Base-by-base conservation (phyloP, 2,329 filamentous ascomycete genomes). In the Scortechinia acanthostroma region DNA sequence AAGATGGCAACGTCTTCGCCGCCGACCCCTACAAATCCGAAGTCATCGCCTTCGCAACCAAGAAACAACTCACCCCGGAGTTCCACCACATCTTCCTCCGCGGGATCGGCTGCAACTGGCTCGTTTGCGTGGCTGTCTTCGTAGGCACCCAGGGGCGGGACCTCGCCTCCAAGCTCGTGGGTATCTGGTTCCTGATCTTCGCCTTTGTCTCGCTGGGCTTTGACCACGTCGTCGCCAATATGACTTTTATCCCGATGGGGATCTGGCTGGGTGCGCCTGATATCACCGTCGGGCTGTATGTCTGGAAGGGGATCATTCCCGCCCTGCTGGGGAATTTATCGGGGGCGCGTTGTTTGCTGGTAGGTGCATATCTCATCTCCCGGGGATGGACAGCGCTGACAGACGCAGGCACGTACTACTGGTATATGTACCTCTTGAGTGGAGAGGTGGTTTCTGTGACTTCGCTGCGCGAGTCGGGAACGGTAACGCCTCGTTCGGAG, bases 221-320 rank as follows among this genome's bases (percentile, higher is more conserved):
- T 2, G 74, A 79, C 47, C 76, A 79, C 58, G 73, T 77, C 37
- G 65, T 78, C 15, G 74, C 74, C 20, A 78, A 77, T 49, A 77
- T 76, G 73, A 74, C 70, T 25, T 72, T 74, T 45, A 63, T 72
- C 23, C 71, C 74, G 0, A 53, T 76, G 42, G 71, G 61, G 0
- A 75, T 80, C 25, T 79, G 66, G 59, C 53, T 72, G 0, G 58
- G 61, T 1, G 62, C 70, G 0, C 64, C 69, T 0, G 58, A 58
- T 0, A 59, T 78, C 19, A 66, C 58, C 0, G 64, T 74, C 0
- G 62, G 66, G 0, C 59, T 76, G 33, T 80, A 78, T 46, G 73
- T 80, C 49, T 79, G 73, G 72, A 77, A 79, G 52, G 70, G 67
- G 1, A 68, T 77, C 49, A 70, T 79, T 23, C 76, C 75, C 0